Base-by-base conservation (phyloP, 768 basidiomycete genomes). In the Mycena alexandri region DNA sequence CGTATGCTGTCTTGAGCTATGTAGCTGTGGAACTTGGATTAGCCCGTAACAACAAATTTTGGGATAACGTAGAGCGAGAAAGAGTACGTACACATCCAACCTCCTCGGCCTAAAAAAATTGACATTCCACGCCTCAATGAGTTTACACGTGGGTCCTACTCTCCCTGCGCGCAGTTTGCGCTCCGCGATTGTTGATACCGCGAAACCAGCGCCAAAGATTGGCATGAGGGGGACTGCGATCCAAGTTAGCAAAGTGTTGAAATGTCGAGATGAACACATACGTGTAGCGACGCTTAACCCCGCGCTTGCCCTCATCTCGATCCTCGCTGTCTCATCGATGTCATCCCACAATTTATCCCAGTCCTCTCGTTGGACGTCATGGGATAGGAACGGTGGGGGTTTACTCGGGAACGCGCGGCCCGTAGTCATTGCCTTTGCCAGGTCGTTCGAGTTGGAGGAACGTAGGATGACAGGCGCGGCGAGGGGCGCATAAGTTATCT, bases 91-190 rank as follows among this genome's bases (percentile, higher is more conserved):
- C 67, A 68, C 61, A 57, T 68, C 67, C 17, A 68, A 50, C 11
- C 29, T n/a, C 61, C 67, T 34, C 67, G 61, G 67, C 67, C 67
- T 51, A 50, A 68, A 68, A 41, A 68, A 68, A 41, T 62, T 63
- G 54, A 68, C 55, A 50, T 68, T 68, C 67, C 67, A 68, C 34
- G 61, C 67, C 56, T 68, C 67, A 48, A 68, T 14, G 24, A 68
- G 67, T 34, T 68, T 68, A 42, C 67, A 68, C 55, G 67, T 68
- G n/a, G 67, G 67, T 17, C 61, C 67, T n/a, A 68, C 67, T 14
- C 67, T 53, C 17, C 51, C 51, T 48, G 67, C 67, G 67, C 67
- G 67, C 42, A 68, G 55, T 50, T 68, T 68, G 48, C 67, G 67
- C 61, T 68, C 67, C 21, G 67, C 67, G 24, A 68, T 42, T 16